Conservation (phyloP, 2,329 filamentous ascomycete genomes). For the Epicoccum sorghinum region DNA sequence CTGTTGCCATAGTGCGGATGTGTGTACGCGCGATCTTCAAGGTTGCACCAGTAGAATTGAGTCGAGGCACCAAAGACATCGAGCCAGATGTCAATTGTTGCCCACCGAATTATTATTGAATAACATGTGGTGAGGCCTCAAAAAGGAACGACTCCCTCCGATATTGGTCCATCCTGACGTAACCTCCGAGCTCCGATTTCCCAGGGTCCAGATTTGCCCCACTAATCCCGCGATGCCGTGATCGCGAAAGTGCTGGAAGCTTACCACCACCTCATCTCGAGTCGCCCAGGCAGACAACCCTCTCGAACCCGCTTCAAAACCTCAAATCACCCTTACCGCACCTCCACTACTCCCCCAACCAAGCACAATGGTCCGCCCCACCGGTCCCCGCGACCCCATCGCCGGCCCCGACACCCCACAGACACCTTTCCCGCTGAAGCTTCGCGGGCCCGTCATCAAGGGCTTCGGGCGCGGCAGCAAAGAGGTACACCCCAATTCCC, state of each 20-base stretch:
- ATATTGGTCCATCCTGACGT: constrained; percentile 6
- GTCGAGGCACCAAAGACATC: background rate
- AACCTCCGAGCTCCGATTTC: constrained; percentile 12
- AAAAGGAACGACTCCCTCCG: background rate
- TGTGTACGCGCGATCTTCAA: background rate
- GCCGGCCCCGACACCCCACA: constrained; percentile 75
- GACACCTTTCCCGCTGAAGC: constrained; percentile 78
- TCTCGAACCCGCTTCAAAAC: background rate
- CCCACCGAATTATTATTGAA: too few species aligned
- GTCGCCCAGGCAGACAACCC: background rate
- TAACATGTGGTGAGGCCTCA: constrained; percentile 4
- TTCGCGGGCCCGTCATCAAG: constrained; percentile 86
- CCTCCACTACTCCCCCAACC: too few species aligned
- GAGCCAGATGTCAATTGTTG: background rate
- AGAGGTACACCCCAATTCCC: constrained; percentile 63
- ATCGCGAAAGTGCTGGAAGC: constrained; percentile 14
- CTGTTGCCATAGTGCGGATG: constrained; percentile 28
- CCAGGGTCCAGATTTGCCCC: constrained; percentile 17
- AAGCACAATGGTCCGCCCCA: constrained; percentile 32
- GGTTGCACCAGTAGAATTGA: background rate
- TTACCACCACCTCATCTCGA: background rate
- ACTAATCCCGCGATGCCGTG: constrained; percentile 17
- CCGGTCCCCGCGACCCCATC: constrained; percentile 53
- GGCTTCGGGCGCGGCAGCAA: constrained; percentile 94
- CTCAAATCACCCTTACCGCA: background rate